Conservation (phyloP, 441 rosid species). For the Rhodomyrtus psidioides region DNA sequence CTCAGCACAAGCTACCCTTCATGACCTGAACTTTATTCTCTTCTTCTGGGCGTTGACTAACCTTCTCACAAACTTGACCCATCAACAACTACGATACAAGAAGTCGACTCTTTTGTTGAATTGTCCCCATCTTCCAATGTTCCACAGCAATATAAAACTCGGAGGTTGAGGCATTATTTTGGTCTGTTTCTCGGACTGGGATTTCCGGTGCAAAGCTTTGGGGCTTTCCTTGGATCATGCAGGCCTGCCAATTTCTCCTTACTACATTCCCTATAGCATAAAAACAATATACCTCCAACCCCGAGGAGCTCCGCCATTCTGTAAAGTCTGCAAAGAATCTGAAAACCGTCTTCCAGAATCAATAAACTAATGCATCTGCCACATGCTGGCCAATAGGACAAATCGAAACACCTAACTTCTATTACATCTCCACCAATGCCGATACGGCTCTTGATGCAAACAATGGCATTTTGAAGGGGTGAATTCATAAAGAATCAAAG, state of each 20-base stretch:
- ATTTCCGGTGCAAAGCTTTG: slow-evolving; percentile 14
- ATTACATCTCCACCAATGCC: not conserved
- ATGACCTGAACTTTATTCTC: not conserved
- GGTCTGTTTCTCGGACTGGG: not conserved
- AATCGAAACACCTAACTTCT: not conserved
- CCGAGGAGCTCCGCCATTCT: not conserved
- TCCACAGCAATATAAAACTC: not conserved
- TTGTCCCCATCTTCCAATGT: not conserved
- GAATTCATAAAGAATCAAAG: not conserved
- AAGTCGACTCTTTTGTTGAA: not conserved
- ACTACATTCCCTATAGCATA: not conserved
- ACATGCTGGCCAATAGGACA: not conserved
- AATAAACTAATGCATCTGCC: not conserved
- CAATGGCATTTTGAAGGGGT: not conserved
- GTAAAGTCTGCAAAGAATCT: not conserved
- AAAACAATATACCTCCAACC: not conserved
- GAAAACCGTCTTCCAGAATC: not conserved
- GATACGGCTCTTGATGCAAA: not conserved
- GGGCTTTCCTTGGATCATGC: slow-evolving; percentile 23
- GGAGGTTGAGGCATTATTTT: not conserved
- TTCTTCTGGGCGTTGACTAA: not conserved
- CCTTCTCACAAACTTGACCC: not conserved
- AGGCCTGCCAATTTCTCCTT: slow-evolving; percentile 14
- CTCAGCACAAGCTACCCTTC: not conserved
- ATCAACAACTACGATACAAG: not conserved